Evolutionary conservation across 2,329 filamentous ascomycete genomes (phyloP).

Genomic region (Diaporthe aspalathi): DNA sequence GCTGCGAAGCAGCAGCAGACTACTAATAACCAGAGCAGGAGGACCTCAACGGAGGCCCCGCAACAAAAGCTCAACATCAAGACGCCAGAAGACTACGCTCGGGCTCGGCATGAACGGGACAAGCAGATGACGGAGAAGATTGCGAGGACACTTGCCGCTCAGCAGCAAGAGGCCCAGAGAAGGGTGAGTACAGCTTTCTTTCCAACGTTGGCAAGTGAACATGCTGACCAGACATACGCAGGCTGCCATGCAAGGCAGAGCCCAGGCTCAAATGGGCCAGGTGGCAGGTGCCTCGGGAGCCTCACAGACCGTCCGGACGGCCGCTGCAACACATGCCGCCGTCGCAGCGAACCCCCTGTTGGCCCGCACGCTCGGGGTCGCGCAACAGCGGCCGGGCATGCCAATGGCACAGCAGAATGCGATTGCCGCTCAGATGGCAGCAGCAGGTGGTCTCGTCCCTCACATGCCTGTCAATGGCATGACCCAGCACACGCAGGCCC

Average conservation of each 20-base stretch:
- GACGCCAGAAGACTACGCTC: conserved; percentile 91
- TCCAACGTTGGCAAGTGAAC: conserved; percentile 44
- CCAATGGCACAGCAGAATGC: conserved; percentile 61
- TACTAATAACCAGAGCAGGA: conserved; percentile 78
- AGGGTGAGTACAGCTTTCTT: conserved; percentile 57
- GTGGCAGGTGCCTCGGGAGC: conserved; percentile 56
- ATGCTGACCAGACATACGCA: conserved; percentile 46
- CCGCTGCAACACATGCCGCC: conserved; percentile 43
- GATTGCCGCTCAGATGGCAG: conserved; percentile 61
- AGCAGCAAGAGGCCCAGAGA: conserved; percentile 69
- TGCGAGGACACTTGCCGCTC: conserved; percentile 57
- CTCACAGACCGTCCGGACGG: conserved; percentile 51
- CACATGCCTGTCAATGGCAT: conserved; percentile 70
- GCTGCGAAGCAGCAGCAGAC: conserved; percentile 89
- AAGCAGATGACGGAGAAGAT: conserved; percentile 72
- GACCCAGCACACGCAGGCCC: conserved; percentile 66
- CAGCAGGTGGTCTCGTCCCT: conserved; percentile 59
- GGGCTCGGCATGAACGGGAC: conserved; percentile 88
- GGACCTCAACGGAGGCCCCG: conserved; percentile 79
- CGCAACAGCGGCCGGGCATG: conserved; percentile 63
- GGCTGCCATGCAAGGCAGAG: conserved; percentile 58
- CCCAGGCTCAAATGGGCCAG: conserved; percentile 58
- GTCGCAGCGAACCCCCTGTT: conserved; percentile 45
- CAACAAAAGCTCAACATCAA: conserved; percentile 66
- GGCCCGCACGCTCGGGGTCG: conserved; percentile 57